phyloP scores from a whole-genome alignment of 495 filamentous ascomycete genomes.

The Paragyromitra xinjiangensis region DNA sequence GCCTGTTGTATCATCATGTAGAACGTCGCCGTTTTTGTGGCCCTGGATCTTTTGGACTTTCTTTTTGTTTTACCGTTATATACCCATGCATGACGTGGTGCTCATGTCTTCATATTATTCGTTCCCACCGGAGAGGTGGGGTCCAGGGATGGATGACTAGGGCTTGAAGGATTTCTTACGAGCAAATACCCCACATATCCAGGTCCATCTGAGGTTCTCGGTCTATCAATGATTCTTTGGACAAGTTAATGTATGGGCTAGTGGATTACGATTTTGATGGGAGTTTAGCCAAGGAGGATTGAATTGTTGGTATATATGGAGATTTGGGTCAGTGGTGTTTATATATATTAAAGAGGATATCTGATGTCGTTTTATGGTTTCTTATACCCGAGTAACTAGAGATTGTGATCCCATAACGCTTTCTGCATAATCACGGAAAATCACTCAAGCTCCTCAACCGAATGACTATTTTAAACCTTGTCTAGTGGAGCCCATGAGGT shows the following conservation, averaged over 20 bases:
- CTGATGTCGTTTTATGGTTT: background rate
- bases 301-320: background rate
- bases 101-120: background rate
- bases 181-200: background rate
- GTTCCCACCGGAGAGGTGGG: background rate
- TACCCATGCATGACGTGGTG: background rate
- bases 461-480: background rate
- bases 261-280: background rate
- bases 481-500: background rate
- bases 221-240: background rate
- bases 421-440: background rate
- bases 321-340: background rate
- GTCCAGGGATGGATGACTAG: no score
- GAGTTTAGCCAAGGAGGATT: background rate
- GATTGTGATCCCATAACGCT: background rate
- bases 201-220: background rate
- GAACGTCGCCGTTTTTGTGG: background rate
- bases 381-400: background rate
- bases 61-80: background rate
- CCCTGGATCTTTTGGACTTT: background rate
- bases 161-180: no score
- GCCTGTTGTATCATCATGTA: conserved; percentile 51
- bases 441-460: background rate
- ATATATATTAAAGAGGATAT: background rate
- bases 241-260: background rate